Conservation (phyloP, 2,329 filamentous ascomycete genomes). For the Clonostachys rosea region DNA sequence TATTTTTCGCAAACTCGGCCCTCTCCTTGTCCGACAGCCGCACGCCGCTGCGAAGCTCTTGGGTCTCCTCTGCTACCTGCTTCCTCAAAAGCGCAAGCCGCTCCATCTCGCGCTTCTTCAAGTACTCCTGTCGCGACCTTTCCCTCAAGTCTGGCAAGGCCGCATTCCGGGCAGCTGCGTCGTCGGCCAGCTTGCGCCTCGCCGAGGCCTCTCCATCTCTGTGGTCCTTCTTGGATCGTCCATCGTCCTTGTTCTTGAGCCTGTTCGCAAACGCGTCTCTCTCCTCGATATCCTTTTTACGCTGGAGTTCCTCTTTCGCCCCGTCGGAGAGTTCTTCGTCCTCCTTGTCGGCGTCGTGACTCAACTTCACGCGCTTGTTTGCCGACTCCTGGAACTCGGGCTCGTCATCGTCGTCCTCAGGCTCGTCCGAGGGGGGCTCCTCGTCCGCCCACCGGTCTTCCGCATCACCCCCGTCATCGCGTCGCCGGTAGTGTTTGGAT, state of each 20-base stretch:
- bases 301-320: slow-evolving; percentile 49
- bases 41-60: slow-evolving; percentile 73
- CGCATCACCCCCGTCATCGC: slow-evolving; percentile 45
- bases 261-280: slow-evolving; percentile 77
- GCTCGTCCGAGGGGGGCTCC: slow-evolving; percentile 42
- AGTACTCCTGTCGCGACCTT: slow-evolving; percentile 84
- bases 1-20: slow-evolving; percentile 83
- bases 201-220: slow-evolving; percentile 53
- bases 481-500: slow-evolving; percentile 35
- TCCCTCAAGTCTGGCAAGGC: slow-evolving; percentile 79
- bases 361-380: slow-evolving; percentile 64
- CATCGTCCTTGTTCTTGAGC: slow-evolving; percentile 66
- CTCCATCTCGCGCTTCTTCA: slow-evolving; percentile 88
- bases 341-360: slow-evolving; percentile 42
- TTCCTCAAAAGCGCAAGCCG: slow-evolving; percentile 80
- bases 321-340: slow-evolving; percentile 54
- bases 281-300: slow-evolving; percentile 66
- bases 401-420: slow-evolving; percentile 38
- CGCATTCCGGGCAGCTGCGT: slow-evolving; percentile 61
- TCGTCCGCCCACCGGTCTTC: slow-evolving; percentile 83
- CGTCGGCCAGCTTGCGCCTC: slow-evolving; percentile 41
- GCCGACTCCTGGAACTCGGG: slow-evolving; percentile 64
- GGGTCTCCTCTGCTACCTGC: slow-evolving; percentile 85
- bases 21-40: slow-evolving; percentile 74
- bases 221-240: slow-evolving; percentile 63